These are phyloP conservation scores for Talaromyces proteolyticus DNA, from an alignment of 495 filamentous ascomycete genomes.

Conservation along the genomic window DNA sequence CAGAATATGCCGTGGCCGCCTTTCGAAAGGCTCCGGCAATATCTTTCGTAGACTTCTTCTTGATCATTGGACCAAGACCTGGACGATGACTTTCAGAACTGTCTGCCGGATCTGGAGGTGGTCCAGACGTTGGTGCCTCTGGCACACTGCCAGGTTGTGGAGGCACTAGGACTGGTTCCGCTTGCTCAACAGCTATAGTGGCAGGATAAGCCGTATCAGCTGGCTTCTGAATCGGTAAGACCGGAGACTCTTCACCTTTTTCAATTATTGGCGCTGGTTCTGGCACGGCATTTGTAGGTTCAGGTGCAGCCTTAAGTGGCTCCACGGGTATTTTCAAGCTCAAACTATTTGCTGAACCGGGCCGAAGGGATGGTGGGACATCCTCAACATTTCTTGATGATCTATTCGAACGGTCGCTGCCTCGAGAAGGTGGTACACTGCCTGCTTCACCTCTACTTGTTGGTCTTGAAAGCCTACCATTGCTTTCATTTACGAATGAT, in stretches of 20 bases:
- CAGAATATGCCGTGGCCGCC: conserved; percentile 72
- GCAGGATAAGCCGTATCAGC: neutral
- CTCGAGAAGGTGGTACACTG: conserved; percentile 5
- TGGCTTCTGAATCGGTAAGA: neutral
- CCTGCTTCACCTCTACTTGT: conserved; percentile 7
- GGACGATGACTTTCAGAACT: conserved; percentile 53
- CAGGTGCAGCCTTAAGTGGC: neutral
- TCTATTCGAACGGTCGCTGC: conserved; percentile 10
- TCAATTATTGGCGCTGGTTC: neutral
- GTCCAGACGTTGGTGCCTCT: conserved; percentile 13
- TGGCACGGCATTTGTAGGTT: neutral
- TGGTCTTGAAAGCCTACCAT: neutral
- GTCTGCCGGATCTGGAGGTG: conserved; percentile 33
- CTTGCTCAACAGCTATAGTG: neutral
- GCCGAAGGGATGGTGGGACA: conserved; percentile 18
- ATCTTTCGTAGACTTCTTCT: conserved; percentile 64
- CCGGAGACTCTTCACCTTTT: neutral
- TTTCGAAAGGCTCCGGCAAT: conserved; percentile 76
- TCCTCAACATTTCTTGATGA: conserved; percentile 8
- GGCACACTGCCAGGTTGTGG: conserved; percentile 10
- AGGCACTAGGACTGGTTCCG: neutral
- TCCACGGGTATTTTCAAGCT: neutral
- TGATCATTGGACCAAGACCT: conserved; percentile 87
- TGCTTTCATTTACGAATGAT: neutral
- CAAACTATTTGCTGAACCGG: conserved; percentile 9